Evolutionary conservation across 495 filamentous ascomycete genomes (phyloP).

Genomic region (Aspergillus hancockii): DNA sequence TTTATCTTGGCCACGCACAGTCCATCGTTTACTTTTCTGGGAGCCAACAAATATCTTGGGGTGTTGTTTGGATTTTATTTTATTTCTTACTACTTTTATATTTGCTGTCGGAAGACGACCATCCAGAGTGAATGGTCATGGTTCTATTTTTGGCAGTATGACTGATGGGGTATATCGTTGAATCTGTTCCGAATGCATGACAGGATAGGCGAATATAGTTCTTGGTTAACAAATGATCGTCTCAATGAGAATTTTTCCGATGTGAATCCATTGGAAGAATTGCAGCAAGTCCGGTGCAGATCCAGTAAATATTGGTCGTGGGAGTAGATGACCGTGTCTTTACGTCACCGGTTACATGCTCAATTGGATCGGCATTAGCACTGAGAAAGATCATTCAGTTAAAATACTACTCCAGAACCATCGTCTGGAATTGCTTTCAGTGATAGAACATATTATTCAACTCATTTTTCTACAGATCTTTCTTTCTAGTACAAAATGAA

Average conservation of each 20-base stretch:
- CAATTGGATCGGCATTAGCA: background rate
- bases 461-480: background rate
- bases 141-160: conserved; percentile 1
- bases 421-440: no score
- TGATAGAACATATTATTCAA: background rate
- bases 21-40: background rate
- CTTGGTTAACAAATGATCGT: background rate
- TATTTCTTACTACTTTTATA: background rate
- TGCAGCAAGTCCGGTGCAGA: background rate
- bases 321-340: conserved; percentile 8
- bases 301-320: background rate
- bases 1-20: conserved; percentile 1
- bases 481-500: conserved; percentile 1
- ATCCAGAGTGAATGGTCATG: background rate
- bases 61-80: background rate
- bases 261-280: background rate
- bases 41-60: background rate
- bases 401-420: background rate
- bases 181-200: background rate
- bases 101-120: background rate
- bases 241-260: background rate
- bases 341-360: conserved; percentile 9
- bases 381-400: background rate
- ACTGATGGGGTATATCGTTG: background rate
- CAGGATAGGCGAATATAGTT: conserved; percentile 1